Percentiles rank a stretch among this genome's conserved stretches.
Evolutionary conservation across 2,329 filamentous ascomycete species (phyloP).

Genomic region (Teratosphaeria gauchensis): DNA sequence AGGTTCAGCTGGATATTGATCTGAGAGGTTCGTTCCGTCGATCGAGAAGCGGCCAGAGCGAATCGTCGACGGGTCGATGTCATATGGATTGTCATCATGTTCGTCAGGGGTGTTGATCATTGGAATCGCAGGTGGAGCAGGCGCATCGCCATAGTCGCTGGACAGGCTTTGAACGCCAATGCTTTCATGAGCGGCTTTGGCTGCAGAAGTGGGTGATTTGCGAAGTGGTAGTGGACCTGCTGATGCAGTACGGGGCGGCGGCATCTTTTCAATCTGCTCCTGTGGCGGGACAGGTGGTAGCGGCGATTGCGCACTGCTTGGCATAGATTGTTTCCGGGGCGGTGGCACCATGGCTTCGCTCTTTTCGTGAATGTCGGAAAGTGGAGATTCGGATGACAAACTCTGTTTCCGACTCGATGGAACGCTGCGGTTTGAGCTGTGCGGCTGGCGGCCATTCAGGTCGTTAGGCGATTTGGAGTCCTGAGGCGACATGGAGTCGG

Average conservation of each 20-base stretch:
- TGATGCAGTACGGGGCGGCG: conserved; percentile 1
- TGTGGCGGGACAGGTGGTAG: not conserved
- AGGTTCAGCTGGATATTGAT: conserved; percentile 8
- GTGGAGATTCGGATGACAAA: conserved; percentile 5
- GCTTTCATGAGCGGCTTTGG: conserved; percentile 7
- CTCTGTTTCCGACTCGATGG: conserved; percentile 8
- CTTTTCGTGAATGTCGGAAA: conserved; percentile 6
- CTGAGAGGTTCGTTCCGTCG: conserved; percentile 10
- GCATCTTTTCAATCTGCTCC: not conserved
- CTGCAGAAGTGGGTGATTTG: conserved; percentile 13
- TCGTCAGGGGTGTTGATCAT: conserved; percentile 9
- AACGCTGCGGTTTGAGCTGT: conserved; percentile 9
- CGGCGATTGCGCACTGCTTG: not conserved
- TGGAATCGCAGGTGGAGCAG: conserved; percentile 6
- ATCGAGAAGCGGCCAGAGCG: conserved; percentile 14
- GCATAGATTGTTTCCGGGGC: conserved; percentile 5
- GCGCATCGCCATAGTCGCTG: conserved; percentile 20
- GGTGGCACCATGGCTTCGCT: not conserved
- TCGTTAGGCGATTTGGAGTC: conserved; percentile 7
- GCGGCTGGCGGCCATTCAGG: conserved; percentile 12
- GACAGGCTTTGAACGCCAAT: conserved; percentile 10
- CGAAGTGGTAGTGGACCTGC: conserved; percentile 14
- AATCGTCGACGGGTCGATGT: conserved; percentile 18
- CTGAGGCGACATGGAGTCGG: conserved; percentile 23
- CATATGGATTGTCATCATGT: conserved; percentile 12